Evolutionary conservation across 192 early-diverging fungal species (phyloP).

Genomic region (Coemansia sp.): DNA sequence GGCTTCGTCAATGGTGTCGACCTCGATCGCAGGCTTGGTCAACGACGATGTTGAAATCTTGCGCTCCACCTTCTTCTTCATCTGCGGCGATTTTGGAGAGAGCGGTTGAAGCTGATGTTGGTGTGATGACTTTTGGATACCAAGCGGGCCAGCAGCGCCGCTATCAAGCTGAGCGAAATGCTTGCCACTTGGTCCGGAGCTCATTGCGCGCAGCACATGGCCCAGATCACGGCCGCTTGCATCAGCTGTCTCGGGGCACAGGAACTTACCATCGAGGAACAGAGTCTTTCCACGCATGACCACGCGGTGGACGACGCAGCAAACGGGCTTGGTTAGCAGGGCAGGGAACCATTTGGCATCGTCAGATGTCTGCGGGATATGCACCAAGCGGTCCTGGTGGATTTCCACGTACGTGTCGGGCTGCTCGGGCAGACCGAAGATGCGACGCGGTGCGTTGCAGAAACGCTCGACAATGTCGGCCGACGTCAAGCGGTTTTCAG

Average conservation of each 20-base stretch:
- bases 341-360: slow-evolving; percentile 47
- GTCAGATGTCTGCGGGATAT: slow-evolving; percentile 39
- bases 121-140: no score
- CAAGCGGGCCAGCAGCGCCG: slow-evolving; percentile 12
- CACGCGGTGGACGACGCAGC: slow-evolving; percentile 84
- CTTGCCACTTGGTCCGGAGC: slow-evolving; percentile 46
- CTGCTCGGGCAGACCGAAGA: slow-evolving; percentile 93
- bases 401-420: slow-evolving; percentile 93
- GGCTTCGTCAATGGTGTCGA: slow-evolving; percentile 19
- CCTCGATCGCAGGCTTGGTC: slow-evolving; percentile 9
- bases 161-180: slow-evolving; percentile 26
- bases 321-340: slow-evolving; percentile 60
- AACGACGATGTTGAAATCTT: slow-evolving; percentile 2
- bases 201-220: slow-evolving; percentile 41
- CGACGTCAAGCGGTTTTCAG: slow-evolving; percentile 73
- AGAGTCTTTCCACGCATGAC: slow-evolving; percentile 83
- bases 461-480: slow-evolving; percentile 74
- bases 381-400: slow-evolving; percentile 74
- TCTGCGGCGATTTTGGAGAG: slow-evolving; percentile 1
- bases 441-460: slow-evolving; percentile 82
- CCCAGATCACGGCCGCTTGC: slow-evolving; percentile 55
- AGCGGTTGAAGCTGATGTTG: no score
- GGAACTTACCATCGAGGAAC: slow-evolving; percentile 79
- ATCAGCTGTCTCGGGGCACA: slow-evolving; percentile 20
- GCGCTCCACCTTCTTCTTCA: slow-evolving; percentile 3